Percentiles rank a stretch among this genome's conserved stretches.
Evolutionary conservation across 805 yeast genomes (phyloP).

Genomic region (Torulaspora delbrueckii): DNA sequence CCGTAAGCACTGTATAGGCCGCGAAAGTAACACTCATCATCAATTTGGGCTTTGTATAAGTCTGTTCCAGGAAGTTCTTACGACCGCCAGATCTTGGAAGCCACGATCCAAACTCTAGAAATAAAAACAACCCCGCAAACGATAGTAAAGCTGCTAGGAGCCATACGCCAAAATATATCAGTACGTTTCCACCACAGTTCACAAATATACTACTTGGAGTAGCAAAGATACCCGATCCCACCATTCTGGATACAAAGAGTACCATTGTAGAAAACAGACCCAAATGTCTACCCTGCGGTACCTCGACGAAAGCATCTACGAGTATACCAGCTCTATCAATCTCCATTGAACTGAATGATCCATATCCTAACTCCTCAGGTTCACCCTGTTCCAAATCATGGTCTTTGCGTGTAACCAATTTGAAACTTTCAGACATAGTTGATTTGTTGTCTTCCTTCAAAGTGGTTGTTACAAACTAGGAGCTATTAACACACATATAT

Average conservation of each 20-base stretch:
- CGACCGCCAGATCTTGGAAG: slow-evolving; percentile 74
- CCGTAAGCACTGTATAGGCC: slow-evolving; percentile 48
- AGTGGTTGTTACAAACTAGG: neutral
- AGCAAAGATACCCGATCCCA: slow-evolving; percentile 77
- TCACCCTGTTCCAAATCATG: slow-evolving; percentile 4
- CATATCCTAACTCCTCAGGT: slow-evolving; percentile 3
- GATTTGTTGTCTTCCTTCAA: neutral
- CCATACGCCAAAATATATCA: slow-evolving; percentile 61
- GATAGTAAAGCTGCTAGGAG: slow-evolving; percentile 54
- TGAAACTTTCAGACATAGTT: neutral
- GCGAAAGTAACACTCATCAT: slow-evolving; percentile 49
- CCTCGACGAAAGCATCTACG: slow-evolving; percentile 21
- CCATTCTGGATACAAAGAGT: slow-evolving; percentile 60
- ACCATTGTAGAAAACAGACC: slow-evolving; percentile 64
- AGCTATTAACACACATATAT: neutral
- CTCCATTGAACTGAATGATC: slow-evolving; percentile 13
- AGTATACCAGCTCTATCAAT: slow-evolving; percentile 6
- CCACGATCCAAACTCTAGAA: slow-evolving; percentile 64
- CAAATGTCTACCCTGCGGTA: slow-evolving; percentile 70
- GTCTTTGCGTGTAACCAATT: slow-evolving; percentile 1
- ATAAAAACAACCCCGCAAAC: slow-evolving; percentile 62
- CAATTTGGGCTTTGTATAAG: slow-evolving; percentile 56
- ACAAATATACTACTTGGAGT: slow-evolving; percentile 61
- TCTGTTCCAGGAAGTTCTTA: slow-evolving; percentile 64
- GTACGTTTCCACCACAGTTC: slow-evolving; percentile 64